Evolutionary conservation across 2,329 filamentous ascomycete species (phyloP), one percentile per base, ranked within the genome.

Genomic region (Periconia macrospinosa): DNA sequence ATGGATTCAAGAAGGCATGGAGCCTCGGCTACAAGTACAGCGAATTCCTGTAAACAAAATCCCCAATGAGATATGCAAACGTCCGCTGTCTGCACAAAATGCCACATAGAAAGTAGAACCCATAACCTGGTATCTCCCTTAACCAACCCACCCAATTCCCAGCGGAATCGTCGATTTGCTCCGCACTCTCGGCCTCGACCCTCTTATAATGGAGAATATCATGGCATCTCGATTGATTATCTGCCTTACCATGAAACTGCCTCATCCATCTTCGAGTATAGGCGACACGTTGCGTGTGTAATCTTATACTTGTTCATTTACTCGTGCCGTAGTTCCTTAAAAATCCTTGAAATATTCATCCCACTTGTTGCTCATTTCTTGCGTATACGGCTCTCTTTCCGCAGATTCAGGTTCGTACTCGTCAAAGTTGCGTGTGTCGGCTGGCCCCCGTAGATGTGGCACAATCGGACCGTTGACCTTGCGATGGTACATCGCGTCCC

Each of bases 371-470:
- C 80, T 79, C 80, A 91, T 79, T 43, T 91, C 88, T 41, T 84
- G 81, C 3, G 86, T 89, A 66, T 92, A 92, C 52, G 79, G 76
- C 40, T 89, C 86, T 52, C 83, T 78, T 45, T 81, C 81, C 50
- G 80, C 83, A 54, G 88, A 85, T 67, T 92, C 88, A 55, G 91
- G 88, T n/a, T 90, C 88, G 65, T 93, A 94, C 41, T 87, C 81
- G 66, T 93, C 90, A 66, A 93, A 94, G 70, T 91, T 93, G 67
- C 89, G 83, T 17, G 90, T 87, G 67, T 93, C 90, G 30, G 88
- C 89, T 0, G 86, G 82, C 47, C 85, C 88, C 20, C 86, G 80
- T 30, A 93, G 78, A 50, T 88, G 86, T n/a, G 89, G 90, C 48
- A 90, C 80, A 60, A 92, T 92, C 5, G 89, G 89, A 0, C 89